A percentile compares a stretch with the other conserved stretches of the same genome.
phyloP scores from a whole-genome alignment of 2,329 filamentous ascomycete species.

The Sphaerulina populicola region DNA sequence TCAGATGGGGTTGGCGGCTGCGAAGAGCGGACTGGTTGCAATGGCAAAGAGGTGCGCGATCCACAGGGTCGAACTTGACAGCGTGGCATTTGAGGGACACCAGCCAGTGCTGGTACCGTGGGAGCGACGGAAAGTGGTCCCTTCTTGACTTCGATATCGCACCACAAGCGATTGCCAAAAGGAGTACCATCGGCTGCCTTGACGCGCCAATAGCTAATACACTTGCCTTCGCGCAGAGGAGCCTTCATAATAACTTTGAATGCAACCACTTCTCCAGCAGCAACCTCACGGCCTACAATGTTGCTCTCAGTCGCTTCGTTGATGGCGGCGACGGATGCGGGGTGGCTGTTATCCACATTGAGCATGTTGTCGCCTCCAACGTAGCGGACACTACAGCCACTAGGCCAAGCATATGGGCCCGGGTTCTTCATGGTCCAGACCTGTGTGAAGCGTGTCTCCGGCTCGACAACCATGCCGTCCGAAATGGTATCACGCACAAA shows the following conservation, averaged over 20 bases:
- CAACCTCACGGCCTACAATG: constrained; percentile 58
- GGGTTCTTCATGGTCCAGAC: constrained; percentile 87
- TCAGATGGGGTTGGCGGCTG: constrained; percentile 12
- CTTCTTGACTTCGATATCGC: constrained; percentile 64
- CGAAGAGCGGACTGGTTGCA: not conserved
- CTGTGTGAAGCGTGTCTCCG: constrained; percentile 72
- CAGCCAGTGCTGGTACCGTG: constrained; percentile 5
- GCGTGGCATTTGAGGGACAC: constrained; percentile 4
- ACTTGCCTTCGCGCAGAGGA: constrained; percentile 64
- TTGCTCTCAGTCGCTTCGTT: constrained; percentile 75
- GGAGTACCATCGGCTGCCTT: constrained; percentile 70
- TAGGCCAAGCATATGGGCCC: constrained; percentile 71
- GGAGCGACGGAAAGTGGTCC: constrained; percentile 10
- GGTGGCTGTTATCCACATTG: constrained; percentile 69
- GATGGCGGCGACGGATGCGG: constrained; percentile 69
- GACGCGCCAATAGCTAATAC: constrained; percentile 94
- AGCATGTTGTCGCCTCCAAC: constrained; percentile 96
- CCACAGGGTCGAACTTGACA: constrained; percentile 4
- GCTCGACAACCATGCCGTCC: constrained; percentile 65
- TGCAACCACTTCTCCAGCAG: constrained; percentile 63
- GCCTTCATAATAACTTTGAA: constrained; percentile 84
- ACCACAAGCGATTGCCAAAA: constrained; percentile 93
- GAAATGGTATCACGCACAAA: constrained; percentile 71
- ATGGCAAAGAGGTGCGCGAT: not conserved
- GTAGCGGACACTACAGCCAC: constrained; percentile 81